Base-by-base conservation (phyloP, 345 rosid species). In the Nasturtium officinale region DNA sequence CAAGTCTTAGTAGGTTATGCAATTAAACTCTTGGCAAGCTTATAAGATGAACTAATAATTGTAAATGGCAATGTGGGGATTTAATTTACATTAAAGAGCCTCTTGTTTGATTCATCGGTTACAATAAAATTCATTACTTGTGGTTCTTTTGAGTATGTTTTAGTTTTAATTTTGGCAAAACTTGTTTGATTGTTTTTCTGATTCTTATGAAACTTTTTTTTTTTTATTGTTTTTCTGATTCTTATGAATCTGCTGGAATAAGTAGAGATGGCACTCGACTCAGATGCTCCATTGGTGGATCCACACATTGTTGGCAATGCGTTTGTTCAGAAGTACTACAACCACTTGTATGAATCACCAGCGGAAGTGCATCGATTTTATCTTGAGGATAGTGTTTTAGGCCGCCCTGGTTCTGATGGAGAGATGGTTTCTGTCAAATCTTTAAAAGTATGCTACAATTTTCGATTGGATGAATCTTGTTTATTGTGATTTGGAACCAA, bases 301-400 rank as follows among this genome's bases (percentile, higher is more conserved):
- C 88, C 97, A 2, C 72, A 81, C 54, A 69, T 73, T 46, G 85
- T 87, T 33, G 97, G 93, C 46, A 84, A 87, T 72, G 86, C 83
- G 52, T 92, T 92, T 71, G 89, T 89, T 70, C 67, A 83, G 59
- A 90, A 81, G 53, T 92, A 89, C 61, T 92, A 90, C 80, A 64
- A 59, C 69, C 70, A 85, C 47, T 80, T 87, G 12, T 82, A 81
- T 38, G 48, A 73, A 28, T 75, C 81, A 10, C 96, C 96, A 0
- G 75, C 59, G 1, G 38, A 72, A 51, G 91, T 85, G 43, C 85
- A 85, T 64, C 83, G 59, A 47, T 92, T 90, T 61, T 92, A 92
- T 82, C 87, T 78, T 1, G 91, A 89, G 65, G 78, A 72, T 0
- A 92, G 98, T 65, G 83, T 76, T 35, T 66, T 90, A 53, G 86